Evolutionary conservation across 371 early-diverging fungal species (phyloP).

Genomic region (Apophysomyces sp.): DNA sequence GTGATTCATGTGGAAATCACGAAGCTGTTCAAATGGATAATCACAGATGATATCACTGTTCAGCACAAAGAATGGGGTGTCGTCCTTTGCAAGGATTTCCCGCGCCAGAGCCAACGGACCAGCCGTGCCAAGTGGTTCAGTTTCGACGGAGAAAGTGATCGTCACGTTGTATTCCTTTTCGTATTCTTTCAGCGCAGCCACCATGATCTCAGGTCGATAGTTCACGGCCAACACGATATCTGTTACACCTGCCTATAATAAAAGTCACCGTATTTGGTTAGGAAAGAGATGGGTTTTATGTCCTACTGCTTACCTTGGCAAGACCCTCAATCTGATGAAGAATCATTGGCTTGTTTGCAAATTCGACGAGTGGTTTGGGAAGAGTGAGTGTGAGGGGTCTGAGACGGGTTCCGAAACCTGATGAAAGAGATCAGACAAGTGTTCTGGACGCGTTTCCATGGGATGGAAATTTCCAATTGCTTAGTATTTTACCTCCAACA

Average conservation of each 20-base stretch:
- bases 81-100: constrained; percentile 88
- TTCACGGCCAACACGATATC: constrained; percentile 99
- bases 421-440: neutral
- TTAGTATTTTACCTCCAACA: constrained; percentile 82
- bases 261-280: neutral
- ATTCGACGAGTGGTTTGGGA: constrained; percentile 99
- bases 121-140: constrained; percentile 96
- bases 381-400: constrained; percentile 97
- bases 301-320: constrained; percentile 68
- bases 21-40: constrained; percentile 91
- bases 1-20: constrained; percentile 84
- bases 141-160: constrained; percentile 97
- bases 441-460: neutral
- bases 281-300: neutral
- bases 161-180: constrained; percentile 85
- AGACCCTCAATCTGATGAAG: constrained; percentile 98
- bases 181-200: constrained; percentile 79
- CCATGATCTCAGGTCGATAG: constrained; percentile 97
- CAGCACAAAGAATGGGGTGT: constrained; percentile 96
- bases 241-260: constrained; percentile 92
- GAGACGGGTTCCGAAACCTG: constrained; percentile 98
- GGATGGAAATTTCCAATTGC: neutral
- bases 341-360: constrained; percentile 99
- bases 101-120: constrained; percentile 97
- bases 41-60: constrained; percentile 99